Conservation (phyloP, 2,329 filamentous ascomycete genomes). For the Pleomassaria siparia region DNA sequence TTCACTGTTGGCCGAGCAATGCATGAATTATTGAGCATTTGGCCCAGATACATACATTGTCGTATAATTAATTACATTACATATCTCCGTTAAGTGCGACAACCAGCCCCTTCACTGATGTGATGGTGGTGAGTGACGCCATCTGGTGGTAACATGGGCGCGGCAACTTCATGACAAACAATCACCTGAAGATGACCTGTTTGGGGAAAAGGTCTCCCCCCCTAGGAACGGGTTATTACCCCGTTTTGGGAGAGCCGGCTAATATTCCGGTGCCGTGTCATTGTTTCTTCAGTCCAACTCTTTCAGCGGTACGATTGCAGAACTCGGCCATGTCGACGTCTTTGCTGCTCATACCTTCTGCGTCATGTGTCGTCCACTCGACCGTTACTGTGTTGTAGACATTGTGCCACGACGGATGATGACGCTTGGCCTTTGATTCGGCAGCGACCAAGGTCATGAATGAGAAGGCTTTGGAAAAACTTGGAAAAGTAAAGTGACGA, state of each 20-base stretch:
- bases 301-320: conserved; percentile 30
- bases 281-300: conserved; percentile 22
- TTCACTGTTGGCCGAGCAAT: too few relatives aligned
- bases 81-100: too few relatives aligned
- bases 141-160: too few relatives aligned
- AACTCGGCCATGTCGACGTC: conserved; percentile 42
- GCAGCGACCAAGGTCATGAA: conserved; percentile 39
- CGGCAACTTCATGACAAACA: too few relatives aligned
- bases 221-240: neutral
- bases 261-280: neutral
- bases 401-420: conserved; percentile 40
- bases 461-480: conserved; percentile 34
- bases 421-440: conserved; percentile 34
- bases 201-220: too few relatives aligned
- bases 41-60: too few relatives aligned
- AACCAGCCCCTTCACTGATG: too few relatives aligned
- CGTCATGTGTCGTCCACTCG: conserved; percentile 42
- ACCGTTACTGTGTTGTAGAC: conserved; percentile 35
- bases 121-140: too few relatives aligned
- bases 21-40: too few relatives aligned
- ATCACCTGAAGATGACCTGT: too few relatives aligned
- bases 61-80: too few relatives aligned
- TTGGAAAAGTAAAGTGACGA: conserved; percentile 31
- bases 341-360: conserved; percentile 36
- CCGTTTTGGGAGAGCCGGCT: neutral